Evolutionary conservation across 179 eudicot genomes (phyloP).

Genomic region (Heliamphora pulchella): DNA sequence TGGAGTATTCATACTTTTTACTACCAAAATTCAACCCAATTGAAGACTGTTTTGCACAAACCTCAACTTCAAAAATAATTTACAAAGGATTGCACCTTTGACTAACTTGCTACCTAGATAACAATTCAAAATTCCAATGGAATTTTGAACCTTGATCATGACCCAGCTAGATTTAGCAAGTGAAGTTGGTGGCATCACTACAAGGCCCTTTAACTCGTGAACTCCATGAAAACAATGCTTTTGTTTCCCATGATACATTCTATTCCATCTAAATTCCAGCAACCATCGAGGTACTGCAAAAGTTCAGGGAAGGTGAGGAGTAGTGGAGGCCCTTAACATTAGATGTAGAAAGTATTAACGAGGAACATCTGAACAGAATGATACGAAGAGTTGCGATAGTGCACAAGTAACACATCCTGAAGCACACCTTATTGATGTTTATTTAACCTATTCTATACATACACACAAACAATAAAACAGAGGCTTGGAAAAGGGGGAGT

Average conservation of each 20-base stretch:
- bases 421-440: neutral
- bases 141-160: neutral
- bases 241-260: neutral
- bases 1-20: neutral
- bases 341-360: neutral
- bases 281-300: neutral
- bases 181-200: neutral
- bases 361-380: neutral
- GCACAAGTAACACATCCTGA: neutral
- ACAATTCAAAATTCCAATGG: neutral
- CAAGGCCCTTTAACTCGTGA: neutral
- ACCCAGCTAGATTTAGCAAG: conserved; percentile 9
- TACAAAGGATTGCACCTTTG: neutral
- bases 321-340: neutral
- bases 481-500: neutral
- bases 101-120: neutral
- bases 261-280: neutral
- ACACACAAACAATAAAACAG: neutral
- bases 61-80: neutral
- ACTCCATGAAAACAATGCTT: neutral
- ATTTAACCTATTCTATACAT: neutral
- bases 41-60: neutral
- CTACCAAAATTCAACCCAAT: conserved; percentile 2
- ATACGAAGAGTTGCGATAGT: neutral
- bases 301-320: neutral